Evolutionary conservation across 192 early-diverging fungal genomes (phyloP).

Genomic region (Coemansia sp.): DNA sequence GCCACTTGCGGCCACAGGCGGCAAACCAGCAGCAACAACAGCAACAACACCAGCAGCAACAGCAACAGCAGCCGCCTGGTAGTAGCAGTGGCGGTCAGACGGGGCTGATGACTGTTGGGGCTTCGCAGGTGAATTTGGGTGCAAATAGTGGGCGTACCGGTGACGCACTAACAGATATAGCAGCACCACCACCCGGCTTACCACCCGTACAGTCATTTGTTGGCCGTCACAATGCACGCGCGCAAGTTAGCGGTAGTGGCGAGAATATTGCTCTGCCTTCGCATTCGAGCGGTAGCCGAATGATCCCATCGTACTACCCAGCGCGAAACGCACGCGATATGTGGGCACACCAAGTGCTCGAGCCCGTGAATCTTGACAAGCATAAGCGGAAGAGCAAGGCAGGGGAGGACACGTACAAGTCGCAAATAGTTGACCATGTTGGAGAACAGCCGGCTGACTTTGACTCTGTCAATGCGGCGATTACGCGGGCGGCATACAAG

Average conservation of each 20-base stretch:
- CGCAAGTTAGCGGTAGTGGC: not conserved
- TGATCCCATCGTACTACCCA: conserved; percentile 41
- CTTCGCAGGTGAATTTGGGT: not conserved
- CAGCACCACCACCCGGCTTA: not conserved
- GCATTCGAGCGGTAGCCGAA: conserved; percentile 6
- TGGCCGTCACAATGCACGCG: not conserved
- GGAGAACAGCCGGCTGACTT: conserved; percentile 38
- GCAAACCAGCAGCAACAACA: conserved; percentile 10
- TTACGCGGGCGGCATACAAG: conserved; percentile 33
- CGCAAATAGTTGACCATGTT: conserved; percentile 34
- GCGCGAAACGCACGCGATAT: conserved; percentile 27
- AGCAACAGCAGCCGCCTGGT: conserved; percentile 11
- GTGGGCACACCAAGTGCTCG: conserved; percentile 52
- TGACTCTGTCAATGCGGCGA: conserved; percentile 52
- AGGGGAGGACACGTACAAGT: conserved; percentile 20
- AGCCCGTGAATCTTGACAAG: not conserved
- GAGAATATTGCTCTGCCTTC: conserved; percentile 1
- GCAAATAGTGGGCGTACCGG: not conserved
- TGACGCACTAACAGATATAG: not conserved
- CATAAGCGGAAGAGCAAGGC: not conserved
- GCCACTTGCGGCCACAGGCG: conserved; percentile 23
- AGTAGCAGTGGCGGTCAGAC: conserved; percentile 11
- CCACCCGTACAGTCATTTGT: not conserved
- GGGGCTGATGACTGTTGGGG: not conserved
- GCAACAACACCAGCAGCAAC: not conserved